Conservation (phyloP, 805 yeast species). For the Saccharomycopsis guyanensis region DNA sequence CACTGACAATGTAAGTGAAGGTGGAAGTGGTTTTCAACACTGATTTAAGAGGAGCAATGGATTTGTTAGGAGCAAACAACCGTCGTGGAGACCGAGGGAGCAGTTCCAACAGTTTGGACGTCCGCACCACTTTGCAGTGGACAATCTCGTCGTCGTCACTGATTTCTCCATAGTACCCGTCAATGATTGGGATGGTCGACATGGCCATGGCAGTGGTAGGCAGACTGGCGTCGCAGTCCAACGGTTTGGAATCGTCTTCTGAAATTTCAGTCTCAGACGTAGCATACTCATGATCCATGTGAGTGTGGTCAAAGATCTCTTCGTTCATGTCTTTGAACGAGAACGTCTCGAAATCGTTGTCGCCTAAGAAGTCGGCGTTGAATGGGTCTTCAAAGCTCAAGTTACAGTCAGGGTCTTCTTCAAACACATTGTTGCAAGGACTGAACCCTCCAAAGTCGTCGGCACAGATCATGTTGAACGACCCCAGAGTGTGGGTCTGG, state of each 20-base stretch:
- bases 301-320: slow-evolving; percentile 17
- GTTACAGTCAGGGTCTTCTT: slow-evolving; percentile 10
- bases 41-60: slow-evolving; percentile 15
- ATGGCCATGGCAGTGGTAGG: background rate
- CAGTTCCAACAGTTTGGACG: slow-evolving; percentile 7
- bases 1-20: slow-evolving; percentile 49
- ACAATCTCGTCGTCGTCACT: slow-evolving; percentile 10
- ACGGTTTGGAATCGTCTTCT: slow-evolving; percentile 14
- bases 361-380: slow-evolving; percentile 17
- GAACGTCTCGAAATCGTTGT: slow-evolving; percentile 20
- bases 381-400: slow-evolving; percentile 18
- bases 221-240: background rate
- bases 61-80: slow-evolving; percentile 16
- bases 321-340: slow-evolving; percentile 20
- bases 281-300: slow-evolving; percentile 5
- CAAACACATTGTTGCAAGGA: slow-evolving; percentile 14
- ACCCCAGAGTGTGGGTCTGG: background rate
- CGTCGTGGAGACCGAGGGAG: slow-evolving; percentile 10
- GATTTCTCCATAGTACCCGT: background rate
- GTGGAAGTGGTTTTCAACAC: slow-evolving; percentile 8
- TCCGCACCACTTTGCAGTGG: background rate
- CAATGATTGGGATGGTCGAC: background rate
- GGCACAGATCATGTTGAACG: background rate
- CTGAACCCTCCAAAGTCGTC: slow-evolving; percentile 11
- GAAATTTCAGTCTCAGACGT: slow-evolving; percentile 20